Evolutionary conservation across 2,329 filamentous ascomycete species (phyloP), one percentile per base, ranked within the genome.

Genomic region (Cordyceps farinosa): DNA sequence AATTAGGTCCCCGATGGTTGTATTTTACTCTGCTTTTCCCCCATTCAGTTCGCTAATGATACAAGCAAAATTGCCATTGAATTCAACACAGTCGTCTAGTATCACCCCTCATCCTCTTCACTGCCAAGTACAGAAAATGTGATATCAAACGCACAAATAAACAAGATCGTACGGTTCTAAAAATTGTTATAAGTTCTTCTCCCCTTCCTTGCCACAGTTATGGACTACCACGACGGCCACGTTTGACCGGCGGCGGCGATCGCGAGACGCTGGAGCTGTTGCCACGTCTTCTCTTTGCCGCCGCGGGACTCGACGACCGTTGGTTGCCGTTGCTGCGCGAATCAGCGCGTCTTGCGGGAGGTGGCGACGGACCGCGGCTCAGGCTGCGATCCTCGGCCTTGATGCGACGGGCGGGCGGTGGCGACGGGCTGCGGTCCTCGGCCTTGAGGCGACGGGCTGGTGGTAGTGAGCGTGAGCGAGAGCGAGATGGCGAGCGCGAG

Each of bases 241-340:
- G 71, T 63, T 74, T 74, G 67, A 71, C 65, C 10, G 72, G 72
- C 9, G 72, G 71, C 42, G 72, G 72, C 32, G 72, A 74, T 53
- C 69, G 65, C 27, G 72, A 74, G 29, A 70, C 64, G 61, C 72
- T 74, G 50, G 72, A 70, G 53, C 71, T 74, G 59, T 73, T 69
- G 11, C 10, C 44, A 17, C 61, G 53, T 42, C 61, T 27, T 22
- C 61, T 52, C 54, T 63, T 63, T 32, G 70, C 68, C 3, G 70
- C 67, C 44, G 67, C 66, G 17, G 72, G 71, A 45, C 72, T 74
- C 38, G 63, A 63, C 22, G 70, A 68, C 47, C 55, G 51, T 17
- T 36, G 17, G 10, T 42, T 40, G 32, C 27, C 15, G 11, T 34
- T 38, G 40, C 42, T 30, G 2, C 52, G 50, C 58, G 58, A 36